phyloP scores from a whole-genome alignment of 2,329 filamentous ascomycete genomes.

The Calonectria pteridis region DNA sequence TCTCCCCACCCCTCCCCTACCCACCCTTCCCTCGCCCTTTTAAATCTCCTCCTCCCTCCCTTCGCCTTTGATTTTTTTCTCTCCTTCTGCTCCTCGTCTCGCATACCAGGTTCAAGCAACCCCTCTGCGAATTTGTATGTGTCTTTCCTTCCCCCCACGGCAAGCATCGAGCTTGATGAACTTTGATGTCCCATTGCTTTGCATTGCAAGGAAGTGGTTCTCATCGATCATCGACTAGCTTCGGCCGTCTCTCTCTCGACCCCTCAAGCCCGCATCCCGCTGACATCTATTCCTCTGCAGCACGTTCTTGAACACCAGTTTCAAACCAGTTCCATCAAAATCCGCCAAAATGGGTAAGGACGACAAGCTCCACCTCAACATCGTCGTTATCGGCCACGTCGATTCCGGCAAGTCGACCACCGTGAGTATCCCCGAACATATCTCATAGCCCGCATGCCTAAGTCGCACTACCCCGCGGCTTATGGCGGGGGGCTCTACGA shows the following conservation, averaged over 20 bases:
- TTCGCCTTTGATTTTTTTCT: slow-evolving; percentile 50
- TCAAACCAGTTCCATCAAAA: slow-evolving; percentile 37
- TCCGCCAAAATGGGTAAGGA: slow-evolving; percentile 77
- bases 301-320: slow-evolving; percentile 41
- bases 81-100: slow-evolving; percentile 56
- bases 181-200: slow-evolving; percentile 18
- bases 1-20: slow-evolving; percentile 44
- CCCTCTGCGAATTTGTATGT: slow-evolving; percentile 57
- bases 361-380: slow-evolving; percentile 96
- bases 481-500: slow-evolving; percentile 20
- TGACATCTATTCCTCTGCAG: slow-evolving; percentile 36
- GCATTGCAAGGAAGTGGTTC: slow-evolving; percentile 14
- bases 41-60: slow-evolving; percentile 56
- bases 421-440: slow-evolving; percentile 67
- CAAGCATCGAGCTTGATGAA: background rate
- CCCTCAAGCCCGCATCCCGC: slow-evolving; percentile 9
- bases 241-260: background rate
- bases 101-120: slow-evolving; percentile 61
- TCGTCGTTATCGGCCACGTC: slow-evolving; percentile 99
- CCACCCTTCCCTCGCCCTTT: slow-evolving; percentile 49
- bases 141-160: slow-evolving; percentile 23
- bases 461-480: slow-evolving; percentile 29
- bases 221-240: slow-evolving; percentile 16
- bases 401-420: slow-evolving; percentile 99
- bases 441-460: slow-evolving; percentile 15